A percentile compares a stretch with the other conserved stretches of the same genome.
phyloP scores from a whole-genome alignment of 2,329 filamentous ascomycete species.

The Periconia sp. region DNA sequence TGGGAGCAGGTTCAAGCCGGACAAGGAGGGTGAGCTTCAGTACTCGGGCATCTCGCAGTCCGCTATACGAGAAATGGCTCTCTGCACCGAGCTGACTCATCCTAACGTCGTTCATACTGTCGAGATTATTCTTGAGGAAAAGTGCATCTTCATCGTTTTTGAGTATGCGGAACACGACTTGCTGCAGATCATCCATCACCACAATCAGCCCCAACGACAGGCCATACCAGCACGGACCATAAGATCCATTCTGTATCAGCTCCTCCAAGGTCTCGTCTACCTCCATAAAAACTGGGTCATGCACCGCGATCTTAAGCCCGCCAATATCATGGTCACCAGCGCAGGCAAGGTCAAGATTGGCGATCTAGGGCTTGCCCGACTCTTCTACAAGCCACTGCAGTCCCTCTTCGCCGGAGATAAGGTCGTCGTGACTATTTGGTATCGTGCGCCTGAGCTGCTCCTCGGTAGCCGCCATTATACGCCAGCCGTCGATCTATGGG shows the following conservation, averaged over 20 bases:
- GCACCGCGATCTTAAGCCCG: slow-evolving; percentile 94
- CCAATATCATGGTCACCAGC: slow-evolving; percentile 98
- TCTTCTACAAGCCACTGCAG: slow-evolving; percentile 93
- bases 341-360: slow-evolving; percentile 91
- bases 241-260: slow-evolving; percentile 93
- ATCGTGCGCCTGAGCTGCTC: slow-evolving; percentile 91
- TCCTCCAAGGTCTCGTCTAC: slow-evolving; percentile 93
- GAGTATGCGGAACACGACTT: slow-evolving; percentile 98
- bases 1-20: slow-evolving; percentile 77
- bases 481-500: slow-evolving; percentile 96
- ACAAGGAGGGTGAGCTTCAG: slow-evolving; percentile 96
- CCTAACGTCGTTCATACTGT: slow-evolving; percentile 87
- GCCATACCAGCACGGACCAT: slow-evolving; percentile 88
- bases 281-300: slow-evolving; percentile 97
- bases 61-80: slow-evolving; percentile 94
- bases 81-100: slow-evolving; percentile 91
- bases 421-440: slow-evolving; percentile 99
- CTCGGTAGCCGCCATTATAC: slow-evolving; percentile 96
- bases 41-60: slow-evolving; percentile 99
- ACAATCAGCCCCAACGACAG: slow-evolving; percentile 86
- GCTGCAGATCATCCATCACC: slow-evolving; percentile 97
- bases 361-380: slow-evolving; percentile 86
- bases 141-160: slow-evolving; percentile 99
- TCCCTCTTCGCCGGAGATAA: slow-evolving; percentile 94
- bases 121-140: slow-evolving; percentile 97